Conservation (phyloP, 495 filamentous ascomycete species). For the Trichoderma orchidacearum region DNA sequence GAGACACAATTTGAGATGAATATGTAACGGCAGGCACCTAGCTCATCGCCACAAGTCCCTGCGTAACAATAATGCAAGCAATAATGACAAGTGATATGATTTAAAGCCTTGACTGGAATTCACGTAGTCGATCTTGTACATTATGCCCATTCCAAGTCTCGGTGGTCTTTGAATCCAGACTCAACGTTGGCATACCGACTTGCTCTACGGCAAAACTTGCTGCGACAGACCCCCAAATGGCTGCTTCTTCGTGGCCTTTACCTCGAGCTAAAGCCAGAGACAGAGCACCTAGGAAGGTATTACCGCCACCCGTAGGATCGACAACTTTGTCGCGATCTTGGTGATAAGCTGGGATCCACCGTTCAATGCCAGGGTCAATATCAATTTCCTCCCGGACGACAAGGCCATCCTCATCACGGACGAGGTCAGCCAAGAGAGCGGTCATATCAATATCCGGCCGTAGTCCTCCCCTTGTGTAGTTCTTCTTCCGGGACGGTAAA, state of each 20-base stretch:
- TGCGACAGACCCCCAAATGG: constrained; percentile 67
- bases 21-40: too few species aligned
- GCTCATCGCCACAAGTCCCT: too few species aligned
- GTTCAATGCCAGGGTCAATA: constrained; percentile 38
- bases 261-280: constrained; percentile 58
- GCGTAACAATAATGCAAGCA: too few species aligned
- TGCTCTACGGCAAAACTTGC: constrained; percentile 94
- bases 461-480: constrained; percentile 28
- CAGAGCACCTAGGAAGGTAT: constrained; percentile 81
- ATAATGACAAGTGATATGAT: not conserved
- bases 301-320: constrained; percentile 93
- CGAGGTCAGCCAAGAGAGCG: constrained; percentile 33
- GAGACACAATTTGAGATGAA: too few species aligned
- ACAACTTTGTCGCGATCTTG: constrained; percentile 38
- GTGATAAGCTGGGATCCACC: constrained; percentile 44
- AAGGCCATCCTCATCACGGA: constrained; percentile 33
- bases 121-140: constrained; percentile 39
- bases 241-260: constrained; percentile 49
- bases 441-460: constrained; percentile 38
- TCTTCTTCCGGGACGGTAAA: constrained; percentile 20
- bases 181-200: constrained; percentile 62
- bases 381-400: constrained; percentile 46
- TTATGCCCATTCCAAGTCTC: constrained; percentile 69
- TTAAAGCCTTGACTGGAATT: constrained; percentile 21
- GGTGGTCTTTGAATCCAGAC: constrained; percentile 29